Base-by-base conservation (phyloP, 768 basidiomycete species). In the Lactarius hatsudake region DNA sequence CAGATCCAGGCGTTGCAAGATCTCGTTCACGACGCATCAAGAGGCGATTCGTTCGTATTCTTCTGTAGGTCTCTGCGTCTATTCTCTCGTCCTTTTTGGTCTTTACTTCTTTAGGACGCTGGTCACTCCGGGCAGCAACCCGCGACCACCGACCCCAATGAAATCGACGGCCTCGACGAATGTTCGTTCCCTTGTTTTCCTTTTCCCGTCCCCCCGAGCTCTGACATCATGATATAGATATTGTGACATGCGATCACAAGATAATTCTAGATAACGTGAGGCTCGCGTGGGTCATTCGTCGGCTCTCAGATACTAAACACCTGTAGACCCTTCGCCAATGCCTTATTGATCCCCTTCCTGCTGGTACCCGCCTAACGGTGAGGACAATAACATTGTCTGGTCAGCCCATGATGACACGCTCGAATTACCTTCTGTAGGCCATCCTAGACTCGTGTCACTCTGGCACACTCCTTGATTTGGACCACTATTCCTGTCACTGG, bases 391-490 rank as follows among this genome's bases (percentile, higher is more conserved):
- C 23, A 51, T 51, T 2, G 2, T 26, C 12, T 26, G 2, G 12
- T 51, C 48, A 26, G 48, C 9, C 48, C 0, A 3, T 8, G 13
- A 13, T 51, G 15, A 51, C 48, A 51, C n/a, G 4, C 12, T 23
- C 48, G 12, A 51, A 13, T 5, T 23, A 23, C 12, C 23, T 8
- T 48, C 26, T 53, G 17, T 58, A 72, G 71, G 72, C 71, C 6
- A 68, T 72, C 54, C 54, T 73, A 2, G 72, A 73, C 28, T 54
- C 71, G 0, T 73, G 72, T 36, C 63, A 72, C 59, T 72, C 69
- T 0, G 71, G 68, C 4, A 69, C 69, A 13, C 38, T 73, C 18
- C 66, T 73, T 2, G 68, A 69, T 45, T 59, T 73, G 42, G 67
- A 69, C 20, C 71, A 73, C 55, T 72, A 72, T 18, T 28, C 55